Conservation (phyloP, 2,329 filamentous ascomycete species). For the Magnaporthiopsis incrustans region DNA sequence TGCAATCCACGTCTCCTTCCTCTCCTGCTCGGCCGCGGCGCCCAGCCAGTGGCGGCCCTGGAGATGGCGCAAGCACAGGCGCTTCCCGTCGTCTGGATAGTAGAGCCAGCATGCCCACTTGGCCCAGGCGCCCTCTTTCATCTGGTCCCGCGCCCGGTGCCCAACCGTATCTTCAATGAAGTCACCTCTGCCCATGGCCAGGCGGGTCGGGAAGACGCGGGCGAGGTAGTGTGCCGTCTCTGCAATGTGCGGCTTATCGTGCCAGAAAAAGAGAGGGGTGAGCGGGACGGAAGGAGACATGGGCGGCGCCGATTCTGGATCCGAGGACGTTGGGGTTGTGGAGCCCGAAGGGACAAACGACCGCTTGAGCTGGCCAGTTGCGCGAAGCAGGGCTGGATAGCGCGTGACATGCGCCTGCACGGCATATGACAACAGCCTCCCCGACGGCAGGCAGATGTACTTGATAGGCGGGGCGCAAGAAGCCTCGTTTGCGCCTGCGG, state of each 20-base stretch:
- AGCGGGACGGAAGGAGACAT: slow-evolving; percentile 28
- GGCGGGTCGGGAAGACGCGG: slow-evolving; percentile 39
- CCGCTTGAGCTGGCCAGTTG: slow-evolving; percentile 34
- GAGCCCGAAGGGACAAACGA: slow-evolving; percentile 23
- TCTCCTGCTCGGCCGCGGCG: slow-evolving; percentile 19
- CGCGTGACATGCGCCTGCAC: slow-evolving; percentile 34
- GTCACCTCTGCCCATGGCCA: slow-evolving; percentile 41
- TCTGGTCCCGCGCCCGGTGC: slow-evolving; percentile 44
- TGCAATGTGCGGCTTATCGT: slow-evolving; percentile 48
- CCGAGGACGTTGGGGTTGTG: slow-evolving; percentile 8
- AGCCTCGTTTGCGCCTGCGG: background rate
- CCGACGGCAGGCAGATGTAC: slow-evolving; percentile 45
- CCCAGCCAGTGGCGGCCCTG: slow-evolving; percentile 44
- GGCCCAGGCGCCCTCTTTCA: slow-evolving; percentile 44
- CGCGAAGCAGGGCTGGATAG: slow-evolving; percentile 31
- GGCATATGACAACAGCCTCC: slow-evolving; percentile 44
- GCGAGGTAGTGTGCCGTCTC: slow-evolving; percentile 39
- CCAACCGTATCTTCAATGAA: slow-evolving; percentile 51
- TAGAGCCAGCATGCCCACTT: slow-evolving; percentile 51
- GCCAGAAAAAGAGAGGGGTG: slow-evolving; percentile 51
- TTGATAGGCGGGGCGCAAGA: slow-evolving; percentile 30
- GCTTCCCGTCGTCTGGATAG: slow-evolving; percentile 37
- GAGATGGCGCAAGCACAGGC: slow-evolving; percentile 40
- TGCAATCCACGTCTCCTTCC: slow-evolving; percentile 6
- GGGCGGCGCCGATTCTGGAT: background rate